These are phyloP conservation scores for Gentiana dahurica DNA, from an alignment of 257 asterid species.

Conservation along the genomic window DNA sequence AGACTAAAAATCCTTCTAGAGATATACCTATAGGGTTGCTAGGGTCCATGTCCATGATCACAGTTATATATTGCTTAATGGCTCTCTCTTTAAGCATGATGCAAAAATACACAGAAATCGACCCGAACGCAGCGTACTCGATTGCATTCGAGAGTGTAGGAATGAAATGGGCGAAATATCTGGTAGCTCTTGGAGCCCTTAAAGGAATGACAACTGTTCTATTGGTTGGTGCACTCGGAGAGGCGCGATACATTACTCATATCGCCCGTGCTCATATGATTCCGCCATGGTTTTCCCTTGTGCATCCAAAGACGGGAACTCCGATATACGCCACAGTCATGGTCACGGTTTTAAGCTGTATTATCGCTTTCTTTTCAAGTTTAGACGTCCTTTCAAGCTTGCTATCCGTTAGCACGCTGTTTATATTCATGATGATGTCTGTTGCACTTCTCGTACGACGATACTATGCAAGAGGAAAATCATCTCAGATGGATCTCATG, in stretches of 20 bases:
- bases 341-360: constrained; percentile 16
- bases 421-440: constrained; percentile 21
- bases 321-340: constrained; percentile 24
- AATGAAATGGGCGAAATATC: constrained; percentile 26
- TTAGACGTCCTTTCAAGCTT: constrained; percentile 22
- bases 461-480: constrained; percentile 21
- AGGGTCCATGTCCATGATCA: constrained; percentile 28
- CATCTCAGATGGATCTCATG: constrained; percentile 9
- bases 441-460: constrained; percentile 25
- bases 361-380: constrained; percentile 23
- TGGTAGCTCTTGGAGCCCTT: constrained; percentile 31
- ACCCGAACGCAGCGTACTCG: constrained; percentile 22
- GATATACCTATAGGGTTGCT: constrained; percentile 27
- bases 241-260: constrained; percentile 28
- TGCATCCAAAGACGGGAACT: constrained; percentile 23
- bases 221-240: constrained; percentile 19
- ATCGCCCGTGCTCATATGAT: constrained; percentile 29
- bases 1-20: constrained; percentile 23
- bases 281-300: constrained; percentile 25
- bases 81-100: constrained; percentile 21
- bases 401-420: constrained; percentile 23
- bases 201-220: constrained; percentile 33
- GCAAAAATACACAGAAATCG: constrained; percentile 23
- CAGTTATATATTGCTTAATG: constrained; percentile 21
- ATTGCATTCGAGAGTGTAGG: constrained; percentile 25